A percentile compares a stretch with the other conserved stretches of the same genome.
Evolutionary conservation across 805 yeast genomes (phyloP).

Genomic region (Lipomyces yamadae): DNA sequence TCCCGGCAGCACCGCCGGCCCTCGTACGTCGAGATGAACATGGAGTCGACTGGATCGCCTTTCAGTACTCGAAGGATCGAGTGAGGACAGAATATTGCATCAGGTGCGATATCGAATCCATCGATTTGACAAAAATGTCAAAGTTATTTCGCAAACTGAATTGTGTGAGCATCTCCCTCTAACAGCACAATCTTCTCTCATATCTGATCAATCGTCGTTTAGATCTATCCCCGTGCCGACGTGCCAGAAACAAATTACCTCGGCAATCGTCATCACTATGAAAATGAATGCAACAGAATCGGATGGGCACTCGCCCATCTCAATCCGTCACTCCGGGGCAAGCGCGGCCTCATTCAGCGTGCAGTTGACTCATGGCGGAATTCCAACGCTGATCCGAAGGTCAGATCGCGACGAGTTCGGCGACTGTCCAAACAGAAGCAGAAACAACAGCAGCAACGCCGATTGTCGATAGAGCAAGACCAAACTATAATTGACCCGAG

Average conservation of each 20-base stretch:
- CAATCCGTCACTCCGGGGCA: constrained; percentile 52
- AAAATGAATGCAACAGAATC: constrained; percentile 54
- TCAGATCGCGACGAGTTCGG: constrained; percentile 53
- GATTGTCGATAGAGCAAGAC: not conserved
- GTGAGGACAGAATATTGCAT: constrained; percentile 43
- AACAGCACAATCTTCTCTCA: not conserved
- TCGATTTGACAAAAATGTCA: constrained; percentile 40
- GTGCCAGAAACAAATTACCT: constrained; percentile 50
- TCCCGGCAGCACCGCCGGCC: constrained; percentile 42
- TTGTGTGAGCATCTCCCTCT: constrained; percentile 42
- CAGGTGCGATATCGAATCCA: constrained; percentile 46
- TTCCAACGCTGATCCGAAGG: constrained; percentile 50
- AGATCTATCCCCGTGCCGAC: constrained; percentile 55
- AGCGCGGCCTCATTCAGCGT: constrained; percentile 56
- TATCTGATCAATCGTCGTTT: not conserved
- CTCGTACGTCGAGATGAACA: constrained; percentile 39
- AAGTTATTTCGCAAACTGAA: constrained; percentile 48
- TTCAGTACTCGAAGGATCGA: constrained; percentile 45
- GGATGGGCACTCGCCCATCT: constrained; percentile 55
- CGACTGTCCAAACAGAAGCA: constrained; percentile 38
- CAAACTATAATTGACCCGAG: not conserved
- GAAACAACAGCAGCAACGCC: constrained; percentile 9
- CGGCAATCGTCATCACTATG: constrained; percentile 55
- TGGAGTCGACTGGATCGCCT: constrained; percentile 45
- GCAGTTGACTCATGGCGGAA: constrained; percentile 61